A percentile compares a stretch with the other conserved stretches of the same genome.
phyloP scores from a whole-genome alignment of 2,329 filamentous ascomycete genomes.

The Colletotrichum cordylinicola region DNA sequence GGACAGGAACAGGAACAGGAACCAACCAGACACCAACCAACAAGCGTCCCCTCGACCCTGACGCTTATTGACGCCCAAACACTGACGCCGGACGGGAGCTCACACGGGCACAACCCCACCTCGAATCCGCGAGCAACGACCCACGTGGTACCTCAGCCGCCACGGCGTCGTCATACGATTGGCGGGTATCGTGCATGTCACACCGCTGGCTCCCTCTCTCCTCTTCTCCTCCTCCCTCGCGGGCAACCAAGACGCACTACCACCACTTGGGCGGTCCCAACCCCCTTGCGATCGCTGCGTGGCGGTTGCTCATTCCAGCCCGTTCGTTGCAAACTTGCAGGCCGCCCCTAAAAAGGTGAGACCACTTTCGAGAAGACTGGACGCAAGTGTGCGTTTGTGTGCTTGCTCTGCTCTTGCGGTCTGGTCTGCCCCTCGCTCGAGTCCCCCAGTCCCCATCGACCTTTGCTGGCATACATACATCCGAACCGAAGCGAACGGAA shows the following conservation, averaged over 20 bases:
- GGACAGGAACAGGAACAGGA: neutral
- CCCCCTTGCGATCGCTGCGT: neutral
- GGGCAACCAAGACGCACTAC: neutral
- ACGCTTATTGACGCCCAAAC: constrained; percentile 15
- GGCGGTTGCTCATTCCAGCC: constrained; percentile 7
- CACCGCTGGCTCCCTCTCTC: neutral
- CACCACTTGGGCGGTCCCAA: neutral
- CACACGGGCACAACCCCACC: constrained; percentile 19
- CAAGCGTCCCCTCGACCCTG: neutral
- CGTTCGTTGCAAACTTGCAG: constrained; percentile 12
- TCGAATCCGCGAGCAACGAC: neutral
- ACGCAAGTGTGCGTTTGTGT: neutral
- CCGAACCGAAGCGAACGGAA: neutral
- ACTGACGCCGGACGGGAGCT: neutral
- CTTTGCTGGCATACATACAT: neutral
- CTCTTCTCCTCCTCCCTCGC: neutral
- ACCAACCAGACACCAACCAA: neutral
- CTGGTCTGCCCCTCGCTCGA: neutral
- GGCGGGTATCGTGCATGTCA: constrained; percentile 8
- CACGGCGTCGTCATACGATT: neutral
- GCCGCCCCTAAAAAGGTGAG: constrained; percentile 21
- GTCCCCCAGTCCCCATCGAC: neutral
- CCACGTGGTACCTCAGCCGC: neutral
- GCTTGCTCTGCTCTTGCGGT: neutral
- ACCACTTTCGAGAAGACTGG: constrained; percentile 4